Conservation (phyloP, 176 grass and related monocot genomes). For the Zoysia pacifica region DNA sequence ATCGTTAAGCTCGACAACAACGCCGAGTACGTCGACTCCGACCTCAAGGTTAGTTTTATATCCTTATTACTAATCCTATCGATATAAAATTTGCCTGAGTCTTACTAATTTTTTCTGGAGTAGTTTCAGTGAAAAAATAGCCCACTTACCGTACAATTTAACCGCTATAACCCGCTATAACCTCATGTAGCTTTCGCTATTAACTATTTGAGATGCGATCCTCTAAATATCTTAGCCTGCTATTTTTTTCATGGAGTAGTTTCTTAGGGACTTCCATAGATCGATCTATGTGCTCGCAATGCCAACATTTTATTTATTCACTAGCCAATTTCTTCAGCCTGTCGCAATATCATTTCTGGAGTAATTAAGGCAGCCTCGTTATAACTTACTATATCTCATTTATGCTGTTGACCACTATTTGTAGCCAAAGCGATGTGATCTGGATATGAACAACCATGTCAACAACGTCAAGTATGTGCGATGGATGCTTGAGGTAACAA, state of each 20-base stretch:
- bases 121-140: no score
- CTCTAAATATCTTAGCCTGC: no score
- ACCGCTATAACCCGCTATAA: no score
- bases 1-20: slow-evolving; percentile 58
- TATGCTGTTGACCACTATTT: slow-evolving; percentile 27
- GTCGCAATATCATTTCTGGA: not conserved
- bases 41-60: slow-evolving; percentile 53
- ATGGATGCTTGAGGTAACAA: slow-evolving; percentile 73
- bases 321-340: not conserved
- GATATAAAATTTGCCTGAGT: not conserved
- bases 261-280: no score
- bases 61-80: not conserved
- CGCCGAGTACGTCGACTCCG: slow-evolving; percentile 46
- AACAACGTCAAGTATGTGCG: slow-evolving; percentile 75
- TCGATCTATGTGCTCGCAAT: no score
- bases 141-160: no score
- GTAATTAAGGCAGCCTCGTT: not conserved
- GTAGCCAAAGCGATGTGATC: slow-evolving; percentile 59
- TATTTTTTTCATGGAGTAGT: no score
- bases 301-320: no score
- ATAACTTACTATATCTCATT: slow-evolving; percentile 23
- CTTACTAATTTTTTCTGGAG: not conserved
- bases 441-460: slow-evolving; percentile 79
- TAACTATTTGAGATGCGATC: no score
- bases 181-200: no score